phyloP scores from a whole-genome alignment of 192 early-diverging fungal genomes.

The Cladochytrium replicatum region DNA sequence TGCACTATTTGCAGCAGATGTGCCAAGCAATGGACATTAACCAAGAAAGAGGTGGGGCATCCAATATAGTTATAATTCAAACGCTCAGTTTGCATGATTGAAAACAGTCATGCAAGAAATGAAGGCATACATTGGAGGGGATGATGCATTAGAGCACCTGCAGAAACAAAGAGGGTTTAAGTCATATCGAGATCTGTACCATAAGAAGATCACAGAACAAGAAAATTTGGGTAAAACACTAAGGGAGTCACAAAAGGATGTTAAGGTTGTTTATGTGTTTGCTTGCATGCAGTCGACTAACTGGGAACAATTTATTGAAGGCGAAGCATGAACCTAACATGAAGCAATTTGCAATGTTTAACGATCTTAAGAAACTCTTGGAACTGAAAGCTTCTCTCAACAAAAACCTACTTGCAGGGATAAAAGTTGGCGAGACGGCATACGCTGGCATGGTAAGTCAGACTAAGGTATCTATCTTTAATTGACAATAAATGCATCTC shows the following conservation, averaged over 20 bases:
- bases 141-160: conserved; percentile 37
- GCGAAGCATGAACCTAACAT: conserved; percentile 35
- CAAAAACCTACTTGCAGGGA: conserved; percentile 25
- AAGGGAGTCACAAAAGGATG: conserved; percentile 40
- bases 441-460: too few species aligned
- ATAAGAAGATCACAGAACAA: conserved; percentile 35
- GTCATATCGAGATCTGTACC: conserved; percentile 50
- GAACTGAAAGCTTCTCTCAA: conserved; percentile 31
- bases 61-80: conserved; percentile 5
- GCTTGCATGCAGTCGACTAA: neutral
- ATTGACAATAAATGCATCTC: too few species aligned
- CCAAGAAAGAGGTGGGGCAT: conserved; percentile 36
- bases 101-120: conserved; percentile 50
- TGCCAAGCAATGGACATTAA: conserved; percentile 25
- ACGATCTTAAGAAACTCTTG: conserved; percentile 28
- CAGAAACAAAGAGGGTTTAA: conserved; percentile 51
- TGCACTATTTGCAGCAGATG: conserved; percentile 36
- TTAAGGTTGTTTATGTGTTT: conserved; percentile 31
- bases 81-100: neutral
- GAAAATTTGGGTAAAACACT: conserved; percentile 36
- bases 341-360: conserved; percentile 34
- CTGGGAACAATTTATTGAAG: conserved; percentile 6
- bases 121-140: conserved; percentile 55
- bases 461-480: too few species aligned
- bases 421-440: too few species aligned